Evolutionary conservation across 2,329 filamentous ascomycete genomes (phyloP), one percentile per base, ranked within the genome.

Genomic region (Fusarium floridanum): DNA sequence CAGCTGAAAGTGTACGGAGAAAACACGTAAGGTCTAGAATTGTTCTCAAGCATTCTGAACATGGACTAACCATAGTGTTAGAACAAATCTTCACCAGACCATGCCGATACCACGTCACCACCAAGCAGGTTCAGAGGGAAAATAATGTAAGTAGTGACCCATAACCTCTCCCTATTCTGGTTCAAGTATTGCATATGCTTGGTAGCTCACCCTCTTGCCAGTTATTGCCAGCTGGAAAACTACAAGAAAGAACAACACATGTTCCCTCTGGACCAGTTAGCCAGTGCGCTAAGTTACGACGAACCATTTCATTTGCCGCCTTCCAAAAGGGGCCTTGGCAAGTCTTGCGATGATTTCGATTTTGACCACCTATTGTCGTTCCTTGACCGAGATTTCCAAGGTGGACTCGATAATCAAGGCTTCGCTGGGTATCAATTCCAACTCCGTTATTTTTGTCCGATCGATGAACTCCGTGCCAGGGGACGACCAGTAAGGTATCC

Each of bases 11-110:
- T 2, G 5, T 3, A 3, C 17, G 5, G 37, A n/a, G 9, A 11
- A 4, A 4, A 41, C 9, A 41, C 6, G 39, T 41, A 20, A 41
- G 11, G 39, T 3, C 10, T 12, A 20, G 20, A n/a, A 20, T 20
- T 10, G 5, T 2, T 41, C 6, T 5, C 10, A 41, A 12, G 3
- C 1, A 5, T 41, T 20, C n/a, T 3, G 9, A 17, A 39, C 5
- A 45, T 6, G 0, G 11, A 14, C 41, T 45, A 8, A 45, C 6
- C 1, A 2, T 45, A 0, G 11, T 14, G 11, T 8, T 8, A 45
- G 41, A 6, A 5, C 1, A 11, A 1, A 45, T 8, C 6, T 0
- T 14, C 41, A 22, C 1, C n/a, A 0, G 39, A 7, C 3, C 10
- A 14, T 22, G 10, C 2, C 11, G 3, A 20, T 14, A 20, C 0